Evolutionary conservation across 75 land plant species (phyloP).

Genomic region (Cupressus sempervirens): DNA sequence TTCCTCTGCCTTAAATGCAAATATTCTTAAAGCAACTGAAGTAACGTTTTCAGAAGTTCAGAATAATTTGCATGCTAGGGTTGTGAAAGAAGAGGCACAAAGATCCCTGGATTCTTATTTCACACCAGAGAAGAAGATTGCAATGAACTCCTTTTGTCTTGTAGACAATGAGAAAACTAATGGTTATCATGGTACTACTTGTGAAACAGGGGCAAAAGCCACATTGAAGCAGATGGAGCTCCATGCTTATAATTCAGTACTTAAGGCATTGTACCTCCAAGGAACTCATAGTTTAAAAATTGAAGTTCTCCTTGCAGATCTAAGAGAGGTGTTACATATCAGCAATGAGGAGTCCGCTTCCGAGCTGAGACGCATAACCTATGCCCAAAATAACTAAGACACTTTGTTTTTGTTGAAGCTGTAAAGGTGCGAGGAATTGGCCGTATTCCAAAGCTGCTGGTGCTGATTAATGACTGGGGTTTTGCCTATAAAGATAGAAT

Average conservation of each 20-base stretch:
- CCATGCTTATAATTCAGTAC: slow-evolving; percentile 10
- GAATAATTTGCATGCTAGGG: not conserved
- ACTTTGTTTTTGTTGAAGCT: not conserved
- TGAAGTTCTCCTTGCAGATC: not conserved
- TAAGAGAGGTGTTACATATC: not conserved
- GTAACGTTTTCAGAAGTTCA: not conserved
- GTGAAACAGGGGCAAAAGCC: not conserved
- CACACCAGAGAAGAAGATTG: not conserved
- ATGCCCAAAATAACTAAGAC: not conserved
- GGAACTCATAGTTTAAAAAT: not conserved
- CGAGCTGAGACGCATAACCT: slow-evolving; percentile 1
- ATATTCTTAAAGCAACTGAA: not conserved
- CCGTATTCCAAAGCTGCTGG: not conserved
- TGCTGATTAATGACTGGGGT: not conserved
- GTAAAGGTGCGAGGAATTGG: not conserved
- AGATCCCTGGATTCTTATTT: too few species aligned
- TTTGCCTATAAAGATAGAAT: not conserved
- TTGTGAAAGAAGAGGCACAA: not conserved
- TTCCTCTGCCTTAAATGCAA: not conserved
- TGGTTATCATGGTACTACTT: not conserved
- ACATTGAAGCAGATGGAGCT: not conserved
- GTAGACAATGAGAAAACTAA: not conserved
- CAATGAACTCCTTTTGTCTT: not conserved
- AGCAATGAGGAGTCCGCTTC: slow-evolving; percentile 6
- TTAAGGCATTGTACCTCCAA: slow-evolving; percentile 9